Evolutionary conservation across 2,329 filamentous ascomycete species (phyloP), one percentile per base, ranked within the genome.

Genomic region (Botrytis porri): DNA sequence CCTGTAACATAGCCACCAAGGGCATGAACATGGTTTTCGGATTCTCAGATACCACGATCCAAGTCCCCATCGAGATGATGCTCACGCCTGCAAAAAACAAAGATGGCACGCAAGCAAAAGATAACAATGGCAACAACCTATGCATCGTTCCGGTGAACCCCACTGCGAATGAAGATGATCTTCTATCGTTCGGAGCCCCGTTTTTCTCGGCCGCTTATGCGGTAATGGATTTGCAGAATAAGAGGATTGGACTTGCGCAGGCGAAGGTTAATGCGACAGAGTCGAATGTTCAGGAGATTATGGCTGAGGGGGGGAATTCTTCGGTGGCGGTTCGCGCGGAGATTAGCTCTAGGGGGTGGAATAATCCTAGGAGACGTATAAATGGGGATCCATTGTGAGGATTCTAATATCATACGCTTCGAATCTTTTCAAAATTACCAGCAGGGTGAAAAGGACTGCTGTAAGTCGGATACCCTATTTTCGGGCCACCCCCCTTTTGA

Each of bases 401-500:
- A 51, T 48, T 48, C 7, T 48, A 51, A 9, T 1, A 51, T 51
- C 22, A n/a, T n/a, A 12, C 10, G 10, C 22, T 51, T n/a, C 10
- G 48, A 51, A 10, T n/a, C 3, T 0, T 25, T 51, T 0, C 48
- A 51, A n/a, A 22, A 22, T 25, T 2, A n/a, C 0, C 10, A n/a
- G 9, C 48, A 10, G 6, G 10, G 4, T 51, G 0, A n/a, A 5
- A n/a, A n/a, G 25, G 1, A n/a, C 0, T 48, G 20, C 43, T 3
- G 20, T 22, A n/a, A n/a, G n/a, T n/a, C n/a, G n/a, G n/a, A n/a
- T n/a, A n/a, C n/a, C n/a, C n/a, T n/a, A n/a, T n/a, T n/a, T n/a
- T n/a, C n/a, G n/a, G n/a, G n/a, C n/a, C n/a, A n/a, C n/a, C n/a
- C n/a, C n/a, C n/a, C n/a, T n/a, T n/a, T n/a, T n/a, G n/a, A n/a